Conservation (phyloP, 192 early-diverging fungal species). For the Coemansia sp. region DNA sequence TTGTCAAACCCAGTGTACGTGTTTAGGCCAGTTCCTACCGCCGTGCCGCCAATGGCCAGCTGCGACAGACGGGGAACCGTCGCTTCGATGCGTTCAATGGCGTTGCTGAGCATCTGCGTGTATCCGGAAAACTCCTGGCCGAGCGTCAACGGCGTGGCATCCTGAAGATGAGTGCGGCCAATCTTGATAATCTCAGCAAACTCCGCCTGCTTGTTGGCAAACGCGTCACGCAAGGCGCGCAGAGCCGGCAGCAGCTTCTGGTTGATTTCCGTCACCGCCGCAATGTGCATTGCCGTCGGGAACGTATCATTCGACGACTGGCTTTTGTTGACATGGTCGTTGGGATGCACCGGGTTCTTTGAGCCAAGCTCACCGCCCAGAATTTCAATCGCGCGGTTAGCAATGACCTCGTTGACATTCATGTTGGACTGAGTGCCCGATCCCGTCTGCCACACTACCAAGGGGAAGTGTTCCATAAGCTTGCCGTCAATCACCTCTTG, state of each 20-base stretch:
- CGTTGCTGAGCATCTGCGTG: constrained; percentile 83
- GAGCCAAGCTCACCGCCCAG: constrained; percentile 85
- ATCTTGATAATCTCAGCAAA: constrained; percentile 98
- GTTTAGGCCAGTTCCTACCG: constrained; percentile 97
- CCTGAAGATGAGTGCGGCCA: constrained; percentile 97
- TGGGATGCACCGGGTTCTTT: constrained; percentile 97
- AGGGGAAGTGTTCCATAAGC: constrained; percentile 94
- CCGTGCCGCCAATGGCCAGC: constrained; percentile 95
- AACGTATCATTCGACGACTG: constrained; percentile 99
- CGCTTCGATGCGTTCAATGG: constrained; percentile 82
- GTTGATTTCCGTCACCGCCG: constrained; percentile 86
- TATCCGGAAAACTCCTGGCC: constrained; percentile 99
- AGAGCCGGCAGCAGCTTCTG: constrained; percentile 84
- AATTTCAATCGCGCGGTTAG: constrained; percentile 97
- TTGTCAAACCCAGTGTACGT: constrained; percentile 89
- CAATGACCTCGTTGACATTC: constrained; percentile 97
- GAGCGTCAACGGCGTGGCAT: constrained; percentile 96
- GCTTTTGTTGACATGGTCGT: constrained; percentile 99
- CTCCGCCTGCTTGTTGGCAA: constrained; percentile 73
- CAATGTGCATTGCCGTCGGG: constrained; percentile 99
- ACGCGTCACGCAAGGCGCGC: constrained; percentile 71
- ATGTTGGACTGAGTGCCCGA: constrained; percentile 99
- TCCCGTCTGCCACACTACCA: constrained; percentile 98
- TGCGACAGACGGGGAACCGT: constrained; percentile 84
- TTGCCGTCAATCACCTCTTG: constrained; percentile 91